phyloP scores from a whole-genome alignment of 2,329 filamentous ascomycete genomes.

The Monilinia polystroma region DNA sequence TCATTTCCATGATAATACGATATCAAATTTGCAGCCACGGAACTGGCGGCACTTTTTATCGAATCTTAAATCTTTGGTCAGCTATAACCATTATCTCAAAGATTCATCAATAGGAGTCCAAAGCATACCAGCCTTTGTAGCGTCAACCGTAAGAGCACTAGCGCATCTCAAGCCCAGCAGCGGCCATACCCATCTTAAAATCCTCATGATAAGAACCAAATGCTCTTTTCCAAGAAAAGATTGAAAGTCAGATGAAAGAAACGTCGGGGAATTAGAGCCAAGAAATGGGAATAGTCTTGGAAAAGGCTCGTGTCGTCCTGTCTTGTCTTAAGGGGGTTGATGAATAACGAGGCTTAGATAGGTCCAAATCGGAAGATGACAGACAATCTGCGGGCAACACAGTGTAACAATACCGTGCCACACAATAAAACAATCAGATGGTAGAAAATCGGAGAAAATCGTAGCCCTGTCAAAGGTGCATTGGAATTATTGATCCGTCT shows the following conservation, averaged over 20 bases:
- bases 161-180: conserved; percentile 26
- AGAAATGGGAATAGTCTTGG: conserved; percentile 18
- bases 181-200: conserved; percentile 31
- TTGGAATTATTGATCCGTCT: conserved; percentile 18
- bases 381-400: not conserved
- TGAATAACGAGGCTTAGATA: conserved; percentile 1
- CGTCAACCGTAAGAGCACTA: conserved; percentile 33
- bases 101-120: not conserved
- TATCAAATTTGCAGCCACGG: conserved; percentile 49
- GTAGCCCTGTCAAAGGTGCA: conserved; percentile 37
- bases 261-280: not conserved
- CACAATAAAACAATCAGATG: not conserved
- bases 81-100: not conserved
- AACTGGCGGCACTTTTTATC: conserved; percentile 40
- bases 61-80: conserved; percentile 34
- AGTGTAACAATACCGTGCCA: not conserved
- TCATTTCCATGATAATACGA: conserved; percentile 53
- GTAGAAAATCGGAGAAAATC: not conserved
- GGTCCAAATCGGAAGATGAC: conserved; percentile 5
- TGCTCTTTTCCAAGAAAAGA: not conserved
- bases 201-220: conserved; percentile 30
- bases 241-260: conserved; percentile 12
- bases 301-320: not conserved
- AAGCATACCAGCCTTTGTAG: conserved; percentile 33
- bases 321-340: not conserved